A percentile compares a stretch with the other conserved stretches of the same genome.
Evolutionary conservation across 306 rosid genomes (phyloP).

Genomic region (Cucurbita pepo): DNA sequence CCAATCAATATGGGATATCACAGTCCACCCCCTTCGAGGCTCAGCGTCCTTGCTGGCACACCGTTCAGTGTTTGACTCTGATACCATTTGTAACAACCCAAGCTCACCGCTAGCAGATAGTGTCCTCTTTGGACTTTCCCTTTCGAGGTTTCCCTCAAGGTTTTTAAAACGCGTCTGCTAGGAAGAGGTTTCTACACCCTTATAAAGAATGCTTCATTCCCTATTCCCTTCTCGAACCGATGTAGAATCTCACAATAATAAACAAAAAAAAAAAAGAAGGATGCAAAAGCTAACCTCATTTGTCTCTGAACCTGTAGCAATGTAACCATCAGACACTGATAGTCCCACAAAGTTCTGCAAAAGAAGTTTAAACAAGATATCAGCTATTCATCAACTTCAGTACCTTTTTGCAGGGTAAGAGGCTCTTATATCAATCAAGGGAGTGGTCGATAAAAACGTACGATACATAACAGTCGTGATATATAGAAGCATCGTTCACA

Average conservation of each 20-base stretch:
- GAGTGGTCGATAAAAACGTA: not conserved
- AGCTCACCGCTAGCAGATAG: too few relatives aligned
- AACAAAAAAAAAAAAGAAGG: not conserved
- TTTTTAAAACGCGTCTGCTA: too few relatives aligned
- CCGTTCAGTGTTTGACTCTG: too few relatives aligned
- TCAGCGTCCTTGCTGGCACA: too few relatives aligned
- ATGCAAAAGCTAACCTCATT: constrained; percentile 52
- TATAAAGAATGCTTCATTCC: too few relatives aligned
- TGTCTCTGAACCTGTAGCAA: constrained; percentile 97
- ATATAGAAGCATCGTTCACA: not conserved
- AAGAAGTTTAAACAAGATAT: constrained; percentile 8
- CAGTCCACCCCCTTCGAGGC: too few relatives aligned
- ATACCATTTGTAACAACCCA: too few relatives aligned
- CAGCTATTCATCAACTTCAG: constrained; percentile 3
- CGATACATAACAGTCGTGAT: not conserved
- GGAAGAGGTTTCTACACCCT: too few relatives aligned
- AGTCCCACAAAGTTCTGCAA: constrained; percentile 93
- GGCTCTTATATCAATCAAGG: not conserved
- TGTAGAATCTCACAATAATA: not conserved
- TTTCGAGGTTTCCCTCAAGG: too few relatives aligned
- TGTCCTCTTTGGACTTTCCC: too few relatives aligned
- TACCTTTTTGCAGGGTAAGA: not conserved
- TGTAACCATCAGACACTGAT: constrained; percentile 81
- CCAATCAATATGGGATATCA: too few relatives aligned
- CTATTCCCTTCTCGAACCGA: too few relatives aligned